phyloP scores from a whole-genome alignment of 2,329 filamentous ascomycete genomes.

The Penicillium nordicum region DNA sequence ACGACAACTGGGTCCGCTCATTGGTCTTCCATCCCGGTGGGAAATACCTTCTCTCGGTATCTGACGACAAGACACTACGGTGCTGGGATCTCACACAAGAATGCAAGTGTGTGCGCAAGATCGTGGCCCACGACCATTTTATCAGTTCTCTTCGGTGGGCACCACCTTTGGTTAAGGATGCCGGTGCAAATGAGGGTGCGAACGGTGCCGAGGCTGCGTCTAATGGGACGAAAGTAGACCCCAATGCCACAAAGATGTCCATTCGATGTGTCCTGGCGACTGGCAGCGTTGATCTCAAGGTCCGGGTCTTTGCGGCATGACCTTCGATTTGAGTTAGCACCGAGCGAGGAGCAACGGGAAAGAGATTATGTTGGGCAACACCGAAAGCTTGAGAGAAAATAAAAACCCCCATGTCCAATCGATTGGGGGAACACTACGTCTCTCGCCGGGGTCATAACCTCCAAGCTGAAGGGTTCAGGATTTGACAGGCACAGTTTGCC shows the following conservation, averaged over 20 bases:
- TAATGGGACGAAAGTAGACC: conserved; percentile 29
- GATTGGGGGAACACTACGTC: conserved; percentile 7
- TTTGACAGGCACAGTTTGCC: conserved; percentile 12
- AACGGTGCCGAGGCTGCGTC: conserved; percentile 16
- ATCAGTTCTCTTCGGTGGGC: conserved; percentile 86
- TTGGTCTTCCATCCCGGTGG: conserved; percentile 88
- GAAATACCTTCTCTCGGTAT: conserved; percentile 80
- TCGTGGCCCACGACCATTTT: conserved; percentile 77
- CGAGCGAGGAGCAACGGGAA: neutral
- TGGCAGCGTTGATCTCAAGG: conserved; percentile 67
- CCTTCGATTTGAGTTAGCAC: neutral
- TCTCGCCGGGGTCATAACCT: conserved; percentile 1
- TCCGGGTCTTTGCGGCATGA: conserved; percentile 48
- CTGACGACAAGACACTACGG: conserved; percentile 86
- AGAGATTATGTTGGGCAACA: neutral
- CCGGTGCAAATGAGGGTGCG: conserved; percentile 11
- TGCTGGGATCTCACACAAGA: conserved; percentile 94
- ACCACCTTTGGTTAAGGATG: conserved; percentile 38
- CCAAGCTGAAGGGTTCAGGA: conserved; percentile 9
- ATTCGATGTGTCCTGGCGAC: conserved; percentile 77
- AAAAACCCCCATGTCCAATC: neutral
- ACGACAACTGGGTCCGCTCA: conserved; percentile 90
- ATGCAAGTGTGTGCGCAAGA: conserved; percentile 79
- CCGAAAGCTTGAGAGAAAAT: neutral
- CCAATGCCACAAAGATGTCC: conserved; percentile 52